Evolutionary conservation across 163 green algal genomes (phyloP).

Genomic region (Picocystis sp.): DNA sequence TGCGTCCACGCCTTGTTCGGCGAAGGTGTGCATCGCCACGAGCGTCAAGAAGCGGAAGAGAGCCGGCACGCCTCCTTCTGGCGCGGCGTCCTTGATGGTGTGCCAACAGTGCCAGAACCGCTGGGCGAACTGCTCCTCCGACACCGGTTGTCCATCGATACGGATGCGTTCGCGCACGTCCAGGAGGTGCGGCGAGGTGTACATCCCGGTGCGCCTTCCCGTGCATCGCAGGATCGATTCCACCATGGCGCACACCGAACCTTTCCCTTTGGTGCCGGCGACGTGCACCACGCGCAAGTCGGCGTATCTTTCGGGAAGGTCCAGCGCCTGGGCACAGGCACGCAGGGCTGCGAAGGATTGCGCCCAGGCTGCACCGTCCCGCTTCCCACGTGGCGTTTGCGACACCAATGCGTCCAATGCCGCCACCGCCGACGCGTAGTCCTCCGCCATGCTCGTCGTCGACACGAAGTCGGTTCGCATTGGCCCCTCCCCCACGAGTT

Average conservation of each 20-base stretch:
- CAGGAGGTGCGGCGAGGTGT: constrained; percentile 85
- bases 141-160: constrained; percentile 60
- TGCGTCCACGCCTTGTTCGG: constrained; percentile 14
- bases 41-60: constrained; percentile 95
- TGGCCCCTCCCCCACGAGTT: no score
- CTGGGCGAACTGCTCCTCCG: constrained; percentile 36
- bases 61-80: constrained; percentile 57
- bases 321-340: no score
- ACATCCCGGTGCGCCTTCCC: constrained; percentile 76
- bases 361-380: no score
- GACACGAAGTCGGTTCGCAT: no score
- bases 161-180: constrained; percentile 76
- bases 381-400: no score
- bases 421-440: no score
- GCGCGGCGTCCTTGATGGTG: constrained; percentile 12
- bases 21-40: constrained; percentile 46
- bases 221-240: constrained; percentile 62
- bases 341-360: no score
- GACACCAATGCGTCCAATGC: no score
- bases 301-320: background rate
- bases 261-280: constrained; percentile 80
- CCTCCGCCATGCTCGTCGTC: no score
- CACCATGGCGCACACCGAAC: constrained; percentile 79
- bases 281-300: constrained; percentile 64
- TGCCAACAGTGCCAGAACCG: constrained; percentile 57